Percentiles rank a stretch among this genome's conserved stretches.
These are phyloP conservation scores for Triticum turgidum DNA, from an alignment of 176 grass and related monocot genomes.

Conservation along the genomic window DNA sequence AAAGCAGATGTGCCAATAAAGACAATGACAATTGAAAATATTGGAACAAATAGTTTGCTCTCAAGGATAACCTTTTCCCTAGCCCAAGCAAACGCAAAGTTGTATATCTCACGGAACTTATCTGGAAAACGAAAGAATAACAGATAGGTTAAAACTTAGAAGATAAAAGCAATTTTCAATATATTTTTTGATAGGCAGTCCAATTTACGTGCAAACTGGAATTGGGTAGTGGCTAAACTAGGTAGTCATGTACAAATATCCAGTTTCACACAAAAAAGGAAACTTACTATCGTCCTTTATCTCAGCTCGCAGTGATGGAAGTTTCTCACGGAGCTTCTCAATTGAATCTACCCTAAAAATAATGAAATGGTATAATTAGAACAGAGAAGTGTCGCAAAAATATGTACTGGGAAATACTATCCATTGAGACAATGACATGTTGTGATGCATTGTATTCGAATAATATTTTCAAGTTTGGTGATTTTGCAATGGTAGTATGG, in stretches of 20 bases:
- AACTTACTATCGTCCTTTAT: slow-evolving; percentile 91
- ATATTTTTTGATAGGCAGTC: slow-evolving; percentile 3
- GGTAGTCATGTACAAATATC: background rate
- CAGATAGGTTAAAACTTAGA: slow-evolving; percentile 16
- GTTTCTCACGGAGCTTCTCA: slow-evolving; percentile 83
- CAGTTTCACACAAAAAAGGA: slow-evolving; percentile 15
- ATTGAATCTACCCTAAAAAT: slow-evolving; percentile 87
- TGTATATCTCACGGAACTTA: slow-evolving; percentile 99
- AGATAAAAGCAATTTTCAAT: slow-evolving; percentile 26
- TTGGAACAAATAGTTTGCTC: slow-evolving; percentile 16
- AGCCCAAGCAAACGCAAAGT: slow-evolving; percentile 96
- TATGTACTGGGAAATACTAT: background rate
- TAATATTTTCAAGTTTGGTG: background rate
- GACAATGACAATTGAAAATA: background rate
- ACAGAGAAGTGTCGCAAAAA: background rate
- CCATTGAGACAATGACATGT: background rate
- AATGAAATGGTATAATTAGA: slow-evolving; percentile 24
- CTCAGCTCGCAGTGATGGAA: slow-evolving; percentile 82
- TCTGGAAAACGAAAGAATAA: slow-evolving; percentile 59
- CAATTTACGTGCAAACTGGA: background rate
- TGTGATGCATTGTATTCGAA: background rate
- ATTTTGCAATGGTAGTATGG: background rate
- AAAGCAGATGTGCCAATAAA: background rate
- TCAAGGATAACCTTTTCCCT: slow-evolving; percentile 73
- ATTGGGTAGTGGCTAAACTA: background rate